Evolutionary conservation across 2,329 filamentous ascomycete genomes (phyloP), one percentile per base, ranked within the genome.

Genomic region (Pseudogymnoascus sp.): DNA sequence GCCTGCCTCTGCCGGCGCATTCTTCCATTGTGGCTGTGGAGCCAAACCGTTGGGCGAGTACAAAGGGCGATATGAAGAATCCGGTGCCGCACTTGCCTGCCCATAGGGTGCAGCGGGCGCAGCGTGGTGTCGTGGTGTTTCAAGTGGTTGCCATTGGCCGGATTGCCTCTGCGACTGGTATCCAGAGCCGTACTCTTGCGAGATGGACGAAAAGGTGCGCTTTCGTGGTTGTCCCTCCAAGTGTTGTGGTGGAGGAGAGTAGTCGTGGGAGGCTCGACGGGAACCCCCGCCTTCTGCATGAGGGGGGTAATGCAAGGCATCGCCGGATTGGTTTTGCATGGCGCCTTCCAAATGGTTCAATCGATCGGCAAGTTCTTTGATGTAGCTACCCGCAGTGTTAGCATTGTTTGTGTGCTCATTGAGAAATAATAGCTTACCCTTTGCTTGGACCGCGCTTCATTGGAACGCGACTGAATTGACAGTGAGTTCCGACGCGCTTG

Each of bases 371-470:
- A 96, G 82, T 73, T 96, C 91, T 72, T 95, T 96, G 73, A 96
- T 96, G 69, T 96, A 96, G 13, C 87, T 90, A 69, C 60, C 51
- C 48, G 35, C 31, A 63, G 60, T 64, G 65, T 68, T 44, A 67
- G 63, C 38, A 59, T 31, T 62, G 60, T 62, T 63, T 51, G 58
- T 62, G 15, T 55, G 27, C 27, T 8, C 33, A 15, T 31, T 33
- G 66, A 67, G 51, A 63, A 63, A 58, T 63, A 60, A 33, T 21
- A 15, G 65, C 77, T 69, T 81, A 90, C 81, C 92, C 92, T 82
- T 96, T 96, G 71, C 89, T 94, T 2, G 92, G 91, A 1, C 92
- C 91, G 64, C 90, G 83, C 75, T 94, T 96, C 80, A 94, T 90
- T 0, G 91, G 91, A 61, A 94, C 87, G 59, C 92, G 84, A 74